Percentiles rank a stretch among this genome's conserved stretches.
These are phyloP conservation scores for Telfairia occidentalis DNA, from an alignment of 331 rosid species.

Conservation along the genomic window DNA sequence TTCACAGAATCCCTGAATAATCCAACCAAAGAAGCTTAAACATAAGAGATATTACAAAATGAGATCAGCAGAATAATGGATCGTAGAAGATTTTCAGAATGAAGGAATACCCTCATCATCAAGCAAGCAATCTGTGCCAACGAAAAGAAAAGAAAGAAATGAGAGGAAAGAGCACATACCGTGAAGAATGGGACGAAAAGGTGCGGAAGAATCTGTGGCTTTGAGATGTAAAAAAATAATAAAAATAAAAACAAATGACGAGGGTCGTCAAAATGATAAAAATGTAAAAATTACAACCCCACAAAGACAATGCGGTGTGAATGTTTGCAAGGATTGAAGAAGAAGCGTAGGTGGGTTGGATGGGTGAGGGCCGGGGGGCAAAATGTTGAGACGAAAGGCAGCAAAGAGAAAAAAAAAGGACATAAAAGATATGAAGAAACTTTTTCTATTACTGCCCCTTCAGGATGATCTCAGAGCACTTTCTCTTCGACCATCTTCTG, in stretches of 20 bases:
- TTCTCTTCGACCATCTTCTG: conserved; percentile 77
- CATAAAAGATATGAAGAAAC: neutral
- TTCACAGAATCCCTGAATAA: conserved; percentile 24
- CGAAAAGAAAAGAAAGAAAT: neutral
- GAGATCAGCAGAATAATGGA: neutral
- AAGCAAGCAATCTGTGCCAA: conserved; percentile 28
- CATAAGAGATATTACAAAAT: neutral
- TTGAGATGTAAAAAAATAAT: conserved; percentile 9
- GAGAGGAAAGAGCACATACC: conserved; percentile 35
- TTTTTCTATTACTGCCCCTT: conserved; percentile 53
- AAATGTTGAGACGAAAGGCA: conserved; percentile 63
- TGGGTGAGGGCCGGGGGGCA: neutral
- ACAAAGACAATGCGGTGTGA: neutral
- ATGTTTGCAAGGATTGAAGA: neutral
- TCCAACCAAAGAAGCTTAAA: conserved; percentile 33
- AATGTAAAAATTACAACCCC: neutral
- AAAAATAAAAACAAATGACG: neutral
- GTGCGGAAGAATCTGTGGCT: conserved; percentile 20
- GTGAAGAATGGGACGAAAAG: conserved; percentile 20
- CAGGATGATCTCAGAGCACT: conserved; percentile 84
- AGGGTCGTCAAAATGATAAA: conserved; percentile 2
- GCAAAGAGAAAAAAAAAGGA: conserved; percentile 41
- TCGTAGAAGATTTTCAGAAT: neutral
- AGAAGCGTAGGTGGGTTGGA: conserved; percentile 8
- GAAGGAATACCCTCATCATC: conserved; percentile 43